A percentile compares a stretch with the other conserved stretches of the same genome.
phyloP scores from a whole-genome alignment of 1,284 basidiomycete genomes.

The Trametes versicolor region DNA sequence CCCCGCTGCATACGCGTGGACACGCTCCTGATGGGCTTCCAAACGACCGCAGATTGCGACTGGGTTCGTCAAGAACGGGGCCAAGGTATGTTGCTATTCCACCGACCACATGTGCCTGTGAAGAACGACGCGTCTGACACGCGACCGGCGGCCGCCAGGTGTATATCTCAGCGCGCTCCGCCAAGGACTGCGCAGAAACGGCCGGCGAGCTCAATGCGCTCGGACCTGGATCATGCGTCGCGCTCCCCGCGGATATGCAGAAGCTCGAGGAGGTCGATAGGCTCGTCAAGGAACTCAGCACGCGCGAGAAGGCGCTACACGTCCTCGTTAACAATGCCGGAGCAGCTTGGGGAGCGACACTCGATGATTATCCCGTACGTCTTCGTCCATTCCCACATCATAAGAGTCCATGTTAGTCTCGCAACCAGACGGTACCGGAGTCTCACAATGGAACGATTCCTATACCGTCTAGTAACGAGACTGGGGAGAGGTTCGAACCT shows the following conservation, averaged over 20 bases:
- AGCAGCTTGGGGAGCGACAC: slow-evolving; percentile 66
- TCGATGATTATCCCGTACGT: slow-evolving; percentile 65
- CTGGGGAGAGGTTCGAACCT: too few species aligned
- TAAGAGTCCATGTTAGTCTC: too few species aligned
- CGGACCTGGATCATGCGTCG: slow-evolving; percentile 66
- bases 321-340: slow-evolving; percentile 79
- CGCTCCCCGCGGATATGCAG: slow-evolving; percentile 70
- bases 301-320: slow-evolving; percentile 63
- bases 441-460: too few species aligned
- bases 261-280: slow-evolving; percentile 65
- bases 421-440: too few species aligned
- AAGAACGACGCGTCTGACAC: not conserved
- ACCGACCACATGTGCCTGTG: slow-evolving; percentile 3
- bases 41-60: slow-evolving; percentile 62
- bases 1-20: too few species aligned
- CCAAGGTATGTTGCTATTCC: slow-evolving; percentile 53
- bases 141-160: slow-evolving; percentile 33
- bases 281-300: slow-evolving; percentile 60
- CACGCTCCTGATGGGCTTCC: not conserved
- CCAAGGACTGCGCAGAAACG: slow-evolving; percentile 64
- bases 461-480: too few species aligned
- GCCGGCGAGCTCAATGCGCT: slow-evolving; percentile 63
- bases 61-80: slow-evolving; percentile 73
- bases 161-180: slow-evolving; percentile 71
- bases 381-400: too few species aligned